phyloP scores from a whole-genome alignment of 257 asterid species.

The Solanum chiquidenum region DNA sequence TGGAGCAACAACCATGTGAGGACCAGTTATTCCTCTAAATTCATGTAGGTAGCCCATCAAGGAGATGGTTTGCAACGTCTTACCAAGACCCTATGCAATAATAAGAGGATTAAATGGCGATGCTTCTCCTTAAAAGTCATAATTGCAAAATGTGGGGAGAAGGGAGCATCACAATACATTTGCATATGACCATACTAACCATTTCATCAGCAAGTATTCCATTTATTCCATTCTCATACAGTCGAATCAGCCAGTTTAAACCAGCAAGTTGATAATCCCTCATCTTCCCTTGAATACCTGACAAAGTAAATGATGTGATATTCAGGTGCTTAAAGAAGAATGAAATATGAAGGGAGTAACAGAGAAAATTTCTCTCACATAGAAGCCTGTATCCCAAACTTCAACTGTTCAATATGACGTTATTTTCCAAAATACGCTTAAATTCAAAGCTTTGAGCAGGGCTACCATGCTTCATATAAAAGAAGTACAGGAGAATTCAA shows the following conservation, averaged over 20 bases:
- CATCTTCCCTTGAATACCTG: constrained; percentile 99
- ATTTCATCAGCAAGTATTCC: constrained; percentile 99
- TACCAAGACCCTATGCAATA: constrained; percentile 74
- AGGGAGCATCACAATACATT: neutral
- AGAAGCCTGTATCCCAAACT: neutral
- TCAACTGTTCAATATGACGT: neutral
- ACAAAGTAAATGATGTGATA: neutral
- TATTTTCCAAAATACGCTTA: neutral
- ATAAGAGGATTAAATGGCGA: neutral
- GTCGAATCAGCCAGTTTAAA: constrained; percentile 86
- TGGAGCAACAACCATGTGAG: constrained; percentile 99
- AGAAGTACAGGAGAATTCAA: neutral
- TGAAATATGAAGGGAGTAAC: neutral
- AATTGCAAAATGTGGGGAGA: neutral
- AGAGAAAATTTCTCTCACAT: neutral
- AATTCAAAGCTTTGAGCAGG: neutral
- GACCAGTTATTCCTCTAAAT: constrained; percentile 96
- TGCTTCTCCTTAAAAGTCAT: neutral
- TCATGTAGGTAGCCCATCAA: constrained; percentile 90
- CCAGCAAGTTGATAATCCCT: constrained; percentile 99
- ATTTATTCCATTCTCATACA: constrained; percentile 97
- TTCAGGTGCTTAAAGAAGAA: neutral
- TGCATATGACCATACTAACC: constrained; percentile 32
- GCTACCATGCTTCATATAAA: neutral
- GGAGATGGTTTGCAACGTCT: constrained; percentile 96